Evolutionary conservation across 23 red algal genomes (phyloP).

Genomic region (Pyropia haitanensis): DNA sequence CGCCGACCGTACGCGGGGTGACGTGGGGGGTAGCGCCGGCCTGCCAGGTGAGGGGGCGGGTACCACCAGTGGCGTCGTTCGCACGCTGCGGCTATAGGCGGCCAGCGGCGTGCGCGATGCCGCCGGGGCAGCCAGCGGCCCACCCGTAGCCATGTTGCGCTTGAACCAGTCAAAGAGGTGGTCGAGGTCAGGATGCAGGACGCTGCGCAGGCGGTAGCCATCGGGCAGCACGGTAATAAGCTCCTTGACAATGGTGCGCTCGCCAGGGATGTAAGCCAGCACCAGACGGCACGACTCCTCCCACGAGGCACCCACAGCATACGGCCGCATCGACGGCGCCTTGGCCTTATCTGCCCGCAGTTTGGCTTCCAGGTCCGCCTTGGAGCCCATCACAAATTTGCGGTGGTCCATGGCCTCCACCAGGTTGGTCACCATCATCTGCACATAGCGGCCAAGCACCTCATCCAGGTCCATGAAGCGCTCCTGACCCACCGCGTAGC

Average conservation of each 20-base stretch:
- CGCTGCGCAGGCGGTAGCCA: constrained; percentile 56
- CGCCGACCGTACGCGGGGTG: too few species aligned
- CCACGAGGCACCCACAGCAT: constrained; percentile 46
- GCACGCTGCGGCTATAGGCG: too few species aligned
- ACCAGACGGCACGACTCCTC: constrained; percentile 27
- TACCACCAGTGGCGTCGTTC: too few species aligned
- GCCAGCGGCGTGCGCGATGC: too few species aligned
- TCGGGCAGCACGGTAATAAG: constrained; percentile 63
- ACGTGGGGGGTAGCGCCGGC: too few species aligned
- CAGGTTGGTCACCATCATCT: constrained; percentile 48
- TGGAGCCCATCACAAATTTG: constrained; percentile 47
- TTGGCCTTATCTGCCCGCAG: constrained; percentile 24
- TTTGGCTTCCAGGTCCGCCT: constrained; percentile 13
- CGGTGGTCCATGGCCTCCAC: constrained; percentile 57
- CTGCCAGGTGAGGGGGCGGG: too few species aligned
- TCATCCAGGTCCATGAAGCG: constrained; percentile 58
- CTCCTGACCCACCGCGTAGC: constrained; percentile 33
- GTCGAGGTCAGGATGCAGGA: constrained; percentile 54
- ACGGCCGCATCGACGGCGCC: constrained; percentile 33
- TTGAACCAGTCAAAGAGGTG: constrained; percentile 85
- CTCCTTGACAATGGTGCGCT: constrained; percentile 30
- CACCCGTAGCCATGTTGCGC: constrained; percentile 24
- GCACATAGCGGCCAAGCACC: constrained; percentile 53
- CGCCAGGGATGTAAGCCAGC: constrained; percentile 58
- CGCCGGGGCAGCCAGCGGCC: too few species aligned